Evolutionary conservation across 345 rosid genomes (phyloP), one percentile per base, ranked within the genome.

Genomic region (Hevea brasiliensis): DNA sequence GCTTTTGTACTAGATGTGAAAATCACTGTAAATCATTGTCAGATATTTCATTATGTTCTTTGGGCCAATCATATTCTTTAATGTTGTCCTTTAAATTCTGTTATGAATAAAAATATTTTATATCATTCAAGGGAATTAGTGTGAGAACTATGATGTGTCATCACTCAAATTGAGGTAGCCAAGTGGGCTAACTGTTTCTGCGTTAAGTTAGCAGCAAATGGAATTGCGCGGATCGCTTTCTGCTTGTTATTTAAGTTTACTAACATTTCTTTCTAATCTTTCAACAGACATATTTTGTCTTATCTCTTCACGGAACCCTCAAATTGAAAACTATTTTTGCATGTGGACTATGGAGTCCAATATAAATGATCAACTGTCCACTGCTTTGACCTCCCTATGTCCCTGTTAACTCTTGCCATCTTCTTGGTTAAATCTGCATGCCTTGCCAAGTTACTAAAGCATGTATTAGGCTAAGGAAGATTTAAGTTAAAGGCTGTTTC

Each of bases 1-100:
- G 75, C 45, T 48, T 14, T 70, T 45, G 32, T n/a, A 32, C 37
- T 56, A 32, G 35, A 26, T 66, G n/a, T 24, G 41, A 65, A 65
- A 29, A 45, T 27, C 47, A n/a, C n/a, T 55, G n/a, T 21, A 45
- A 48, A 66, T 10, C n/a, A 48, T 66, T 7, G 11, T 7, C 40
- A 18, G 20, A 54, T 32, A 20, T 37, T n/a, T 4, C 37, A 32
- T 32, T 32, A 4, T 32, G 4, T 32, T 32, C 2, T 32, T 32
- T 51, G 44, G 23, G 51, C 8, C 51, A 21, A 44, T 50, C 23
- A 37, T 2, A 11, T 13, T 8, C 59, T 51, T 24, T 20, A 53
- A 10, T 11, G 27, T 35, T 54, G 48, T 21, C 50, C 21, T n/a
- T 35, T n/a, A 55, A 68, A 68, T 37, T 21, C 29, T 37, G 32